Base-by-base conservation (phyloP, 192 early-diverging fungal genomes). In the Coemansia brasiliensis region DNA sequence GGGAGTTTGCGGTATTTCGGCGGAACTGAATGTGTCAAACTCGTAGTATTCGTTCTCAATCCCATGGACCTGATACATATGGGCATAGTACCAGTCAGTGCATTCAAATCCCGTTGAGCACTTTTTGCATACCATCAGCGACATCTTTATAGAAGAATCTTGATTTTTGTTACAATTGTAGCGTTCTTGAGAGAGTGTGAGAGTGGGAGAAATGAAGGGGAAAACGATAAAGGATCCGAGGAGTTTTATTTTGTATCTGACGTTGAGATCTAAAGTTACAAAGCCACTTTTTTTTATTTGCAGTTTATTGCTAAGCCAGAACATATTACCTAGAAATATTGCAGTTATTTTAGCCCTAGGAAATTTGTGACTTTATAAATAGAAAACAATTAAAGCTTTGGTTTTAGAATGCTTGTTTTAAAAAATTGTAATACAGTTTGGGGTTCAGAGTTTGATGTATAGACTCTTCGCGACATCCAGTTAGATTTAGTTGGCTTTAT, bases 51-150 rank as follows among this genome's bases (percentile, higher is more conserved):
- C 43, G 44, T 17, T 16, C 37, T 46, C 29, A 0, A 63, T 35
- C n/a, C 60, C 58, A 39, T 78, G 74, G 11, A 61, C 40, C 49
- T 66, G 67, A 6, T 59, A 21, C 64, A 78, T 78, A 29, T 78
- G 74, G 0, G 69, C 52, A 15, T 78, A 45, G 44, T 67, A 78
- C 74, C 74, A 78, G 27, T 70, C 74, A 20, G 69, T 55, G 49
- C 68, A 64, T 44, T 78, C 74, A 25, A 78, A 78, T 1, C 67
- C 74, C 3, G 64, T 71, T 7, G 58, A 41, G 38, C 74, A 78
- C 20, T 57, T 57, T 27, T 45, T 63, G 43, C 74, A 78, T 17
- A 78, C 63, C 1, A 39, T 29, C 46, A 67, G 45, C 17, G 61
- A 58, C 72, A 77, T 77, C 38, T 26, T 29, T 1, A 9, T 17